phyloP scores from a whole-genome alignment of 2,329 filamentous ascomycete species.

The Aureobasidium mangrovei region DNA sequence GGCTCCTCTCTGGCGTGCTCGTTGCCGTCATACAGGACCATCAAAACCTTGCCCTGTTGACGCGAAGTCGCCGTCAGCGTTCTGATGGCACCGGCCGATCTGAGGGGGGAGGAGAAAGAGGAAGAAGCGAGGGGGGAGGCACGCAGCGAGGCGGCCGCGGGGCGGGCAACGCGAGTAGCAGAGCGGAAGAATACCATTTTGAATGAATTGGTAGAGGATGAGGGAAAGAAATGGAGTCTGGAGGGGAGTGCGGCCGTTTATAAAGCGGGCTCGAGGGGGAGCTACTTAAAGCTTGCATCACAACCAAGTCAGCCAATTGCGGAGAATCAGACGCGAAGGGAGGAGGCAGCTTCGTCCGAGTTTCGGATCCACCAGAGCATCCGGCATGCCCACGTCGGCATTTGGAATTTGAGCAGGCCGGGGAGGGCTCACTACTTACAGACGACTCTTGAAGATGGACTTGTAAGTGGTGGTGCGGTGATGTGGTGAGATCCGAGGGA shows the following conservation, averaged over 20 bases:
- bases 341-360: neutral
- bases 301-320: neutral
- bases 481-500: no score
- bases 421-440: no score
- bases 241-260: slow-evolving; percentile 2
- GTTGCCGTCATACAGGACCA: slow-evolving; percentile 84
- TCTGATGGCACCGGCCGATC: slow-evolving; percentile 44
- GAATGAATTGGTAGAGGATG: slow-evolving; percentile 17
- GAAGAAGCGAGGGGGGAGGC: slow-evolving; percentile 29
- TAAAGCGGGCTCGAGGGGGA: neutral
- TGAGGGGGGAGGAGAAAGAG: slow-evolving; percentile 30
- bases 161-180: slow-evolving; percentile 49
- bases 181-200: slow-evolving; percentile 56
- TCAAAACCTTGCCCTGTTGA: slow-evolving; percentile 88
- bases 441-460: no score
- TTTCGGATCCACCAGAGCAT: neutral
- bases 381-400: no score
- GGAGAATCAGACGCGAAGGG: neutral
- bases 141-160: slow-evolving; percentile 44
- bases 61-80: slow-evolving; percentile 56
- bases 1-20: slow-evolving; percentile 85
- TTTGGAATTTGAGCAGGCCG: no score
- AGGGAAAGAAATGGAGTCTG: neutral
- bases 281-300: slow-evolving; percentile 2
- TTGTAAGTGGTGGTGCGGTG: no score